phyloP scores from a whole-genome alignment of 169 alveolate species.

The Nephromyces sp. region DNA sequence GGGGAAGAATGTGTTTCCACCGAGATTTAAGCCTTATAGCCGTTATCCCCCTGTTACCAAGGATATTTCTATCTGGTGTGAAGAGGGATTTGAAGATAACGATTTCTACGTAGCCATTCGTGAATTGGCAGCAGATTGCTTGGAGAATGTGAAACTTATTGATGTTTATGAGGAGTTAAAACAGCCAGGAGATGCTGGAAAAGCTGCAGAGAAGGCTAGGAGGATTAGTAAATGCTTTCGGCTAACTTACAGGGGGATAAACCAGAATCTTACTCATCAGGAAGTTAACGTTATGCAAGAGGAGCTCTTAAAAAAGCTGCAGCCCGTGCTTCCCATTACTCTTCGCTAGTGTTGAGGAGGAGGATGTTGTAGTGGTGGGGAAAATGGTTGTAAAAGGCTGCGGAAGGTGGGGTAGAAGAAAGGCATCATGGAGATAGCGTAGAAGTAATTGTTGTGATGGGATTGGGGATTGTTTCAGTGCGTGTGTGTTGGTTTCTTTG shows the following conservation, averaged over 20 bases:
- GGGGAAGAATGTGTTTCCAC: constrained; percentile 52
- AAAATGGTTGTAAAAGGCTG: too few species aligned
- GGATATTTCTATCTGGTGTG: constrained; percentile 64
- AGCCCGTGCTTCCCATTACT: neutral
- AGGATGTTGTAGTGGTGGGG: too few species aligned
- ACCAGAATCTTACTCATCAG: constrained; percentile 22
- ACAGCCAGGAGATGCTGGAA: constrained; percentile 42
- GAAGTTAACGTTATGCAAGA: constrained; percentile 22
- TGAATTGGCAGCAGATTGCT: constrained; percentile 52
- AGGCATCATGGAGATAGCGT: too few species aligned
- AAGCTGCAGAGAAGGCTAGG: too few species aligned
- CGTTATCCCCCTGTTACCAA: constrained; percentile 66
- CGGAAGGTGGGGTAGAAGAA: too few species aligned
- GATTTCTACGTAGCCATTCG: constrained; percentile 45
- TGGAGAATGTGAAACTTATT: constrained; percentile 55
- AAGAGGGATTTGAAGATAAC: constrained; percentile 53
- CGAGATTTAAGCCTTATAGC: constrained; percentile 57
- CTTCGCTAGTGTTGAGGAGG: too few species aligned
- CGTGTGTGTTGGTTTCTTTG: too few species aligned
- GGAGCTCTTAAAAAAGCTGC: neutral
- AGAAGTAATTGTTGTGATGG: too few species aligned
- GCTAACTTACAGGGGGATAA: constrained; percentile 11
- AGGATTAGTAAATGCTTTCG: constrained; percentile 32
- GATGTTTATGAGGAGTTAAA: constrained; percentile 60
- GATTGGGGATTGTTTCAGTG: too few species aligned